Evolutionary conservation across 805 yeast genomes (phyloP).

Genomic region (Metschnikowia noctiluminum): DNA sequence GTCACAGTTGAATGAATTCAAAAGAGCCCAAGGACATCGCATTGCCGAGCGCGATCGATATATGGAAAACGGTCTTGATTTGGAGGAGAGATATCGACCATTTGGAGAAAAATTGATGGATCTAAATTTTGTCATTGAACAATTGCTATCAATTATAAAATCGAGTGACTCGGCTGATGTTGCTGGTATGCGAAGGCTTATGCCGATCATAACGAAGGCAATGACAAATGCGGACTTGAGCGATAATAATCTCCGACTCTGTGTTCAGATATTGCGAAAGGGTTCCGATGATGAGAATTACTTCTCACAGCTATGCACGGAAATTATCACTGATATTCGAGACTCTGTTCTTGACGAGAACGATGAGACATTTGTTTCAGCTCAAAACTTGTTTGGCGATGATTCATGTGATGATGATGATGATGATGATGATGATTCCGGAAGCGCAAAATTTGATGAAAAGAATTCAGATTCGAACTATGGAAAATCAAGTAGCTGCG

Average conservation of each 20-base stretch:
- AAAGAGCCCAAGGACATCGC: conserved; percentile 14
- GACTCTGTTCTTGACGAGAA: conserved; percentile 54
- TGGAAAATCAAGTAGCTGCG: conserved; percentile 20
- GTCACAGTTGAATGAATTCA: conserved; percentile 7
- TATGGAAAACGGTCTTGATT: conserved; percentile 9
- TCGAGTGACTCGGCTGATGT: conserved; percentile 87
- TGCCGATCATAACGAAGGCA: conserved; percentile 46
- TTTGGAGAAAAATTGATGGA: conserved; percentile 50
- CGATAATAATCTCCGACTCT: conserved; percentile 50
- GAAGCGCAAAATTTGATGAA: conserved; percentile 21
- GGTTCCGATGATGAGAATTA: conserved; percentile 78
- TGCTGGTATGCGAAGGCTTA: conserved; percentile 77
- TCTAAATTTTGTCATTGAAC: conserved; percentile 70
- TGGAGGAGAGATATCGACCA: conserved; percentile 23
- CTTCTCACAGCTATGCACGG: conserved; percentile 80
- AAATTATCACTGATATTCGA: conserved; percentile 78
- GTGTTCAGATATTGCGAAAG: conserved; percentile 64
- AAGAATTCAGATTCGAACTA: conserved; percentile 25
- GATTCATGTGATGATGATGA: conserved; percentile 18
- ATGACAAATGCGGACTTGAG: conserved; percentile 55
- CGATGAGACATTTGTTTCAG: conserved; percentile 26
- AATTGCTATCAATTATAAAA: conserved; percentile 62
- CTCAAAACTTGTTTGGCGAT: conserved; percentile 20
- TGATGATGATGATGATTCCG: conserved; percentile 5
- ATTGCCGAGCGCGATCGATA: conserved; percentile 11